These are phyloP conservation scores for Xylariaceae sp. DNA, from an alignment of 2,329 filamentous ascomycete genomes.

Conservation along the genomic window DNA sequence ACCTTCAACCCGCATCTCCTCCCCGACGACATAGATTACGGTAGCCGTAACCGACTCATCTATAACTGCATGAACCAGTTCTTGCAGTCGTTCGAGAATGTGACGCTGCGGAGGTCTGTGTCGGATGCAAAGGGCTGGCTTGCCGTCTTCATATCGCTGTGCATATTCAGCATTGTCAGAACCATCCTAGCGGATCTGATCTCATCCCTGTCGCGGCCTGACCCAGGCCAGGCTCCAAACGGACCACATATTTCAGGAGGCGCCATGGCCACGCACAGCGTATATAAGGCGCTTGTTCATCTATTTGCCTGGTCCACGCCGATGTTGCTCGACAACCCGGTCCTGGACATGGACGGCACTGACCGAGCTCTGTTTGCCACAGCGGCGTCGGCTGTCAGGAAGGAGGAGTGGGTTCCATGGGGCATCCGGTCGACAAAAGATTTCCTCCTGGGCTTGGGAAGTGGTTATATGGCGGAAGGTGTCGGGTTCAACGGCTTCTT, in stretches of 20 bases:
- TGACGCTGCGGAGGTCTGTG: constrained; percentile 35
- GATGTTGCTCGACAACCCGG: constrained; percentile 40
- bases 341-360: constrained; percentile 37
- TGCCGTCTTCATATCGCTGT: constrained; percentile 49
- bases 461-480: constrained; percentile 35
- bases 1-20: constrained; percentile 29
- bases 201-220: constrained; percentile 28
- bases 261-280: constrained; percentile 39
- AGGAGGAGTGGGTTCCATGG: constrained; percentile 42
- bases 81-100: constrained; percentile 47
- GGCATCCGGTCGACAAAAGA: constrained; percentile 43
- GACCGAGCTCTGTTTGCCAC: constrained; percentile 41
- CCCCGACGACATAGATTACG: constrained; percentile 41
- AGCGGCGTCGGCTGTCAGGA: constrained; percentile 41
- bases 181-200: constrained; percentile 46
- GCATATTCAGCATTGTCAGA: constrained; percentile 52
- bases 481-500: constrained; percentile 38
- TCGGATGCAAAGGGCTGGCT: constrained; percentile 43
- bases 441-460: constrained; percentile 46
- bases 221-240: constrained; percentile 22
- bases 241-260: constrained; percentile 22
- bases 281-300: constrained; percentile 47
- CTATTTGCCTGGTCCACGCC: constrained; percentile 41
- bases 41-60: constrained; percentile 43
- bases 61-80: constrained; percentile 48